Evolutionary conservation across 768 basidiomycete genomes (phyloP).

Genomic region (Udeniomyces megalosporus): DNA sequence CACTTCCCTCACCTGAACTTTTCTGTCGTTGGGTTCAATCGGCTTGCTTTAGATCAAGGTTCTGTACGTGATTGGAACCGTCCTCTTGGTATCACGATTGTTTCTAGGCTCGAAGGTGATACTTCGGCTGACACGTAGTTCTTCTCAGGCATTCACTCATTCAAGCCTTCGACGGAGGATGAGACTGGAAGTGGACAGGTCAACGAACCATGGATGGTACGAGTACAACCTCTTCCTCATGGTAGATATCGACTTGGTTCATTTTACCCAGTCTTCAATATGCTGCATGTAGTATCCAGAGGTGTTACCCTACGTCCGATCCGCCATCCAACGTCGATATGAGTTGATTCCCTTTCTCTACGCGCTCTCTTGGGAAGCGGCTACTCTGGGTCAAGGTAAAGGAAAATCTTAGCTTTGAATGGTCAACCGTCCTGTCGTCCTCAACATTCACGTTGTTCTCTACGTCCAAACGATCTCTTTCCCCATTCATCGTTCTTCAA

Average conservation of each 20-base stretch:
- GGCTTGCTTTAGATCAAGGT: constrained; percentile 24
- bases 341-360: constrained; percentile 28
- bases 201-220: constrained; percentile 3
- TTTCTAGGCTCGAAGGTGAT: background rate
- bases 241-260: background rate
- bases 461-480: too few relatives aligned
- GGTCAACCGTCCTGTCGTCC: constrained; percentile 19
- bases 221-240: background rate
- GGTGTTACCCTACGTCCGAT: constrained; percentile 20
- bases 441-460: constrained; percentile 23
- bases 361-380: background rate
- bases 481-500: too few relatives aligned
- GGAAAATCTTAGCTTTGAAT: too few relatives aligned
- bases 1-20: constrained; percentile 25
- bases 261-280: background rate
- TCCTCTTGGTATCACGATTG: background rate
- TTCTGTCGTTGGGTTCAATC: constrained; percentile 28
- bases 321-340: constrained; percentile 27
- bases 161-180: constrained; percentile 22
- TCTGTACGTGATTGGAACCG: too few relatives aligned
- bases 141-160: constrained; percentile 20
- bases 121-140: background rate
- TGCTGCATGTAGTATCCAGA: constrained; percentile 23
- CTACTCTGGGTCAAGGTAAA: background rate
- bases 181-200: background rate